phyloP scores from a whole-genome alignment of 2,329 filamentous ascomycete species.

The Rugonectria rugulosa region DNA sequence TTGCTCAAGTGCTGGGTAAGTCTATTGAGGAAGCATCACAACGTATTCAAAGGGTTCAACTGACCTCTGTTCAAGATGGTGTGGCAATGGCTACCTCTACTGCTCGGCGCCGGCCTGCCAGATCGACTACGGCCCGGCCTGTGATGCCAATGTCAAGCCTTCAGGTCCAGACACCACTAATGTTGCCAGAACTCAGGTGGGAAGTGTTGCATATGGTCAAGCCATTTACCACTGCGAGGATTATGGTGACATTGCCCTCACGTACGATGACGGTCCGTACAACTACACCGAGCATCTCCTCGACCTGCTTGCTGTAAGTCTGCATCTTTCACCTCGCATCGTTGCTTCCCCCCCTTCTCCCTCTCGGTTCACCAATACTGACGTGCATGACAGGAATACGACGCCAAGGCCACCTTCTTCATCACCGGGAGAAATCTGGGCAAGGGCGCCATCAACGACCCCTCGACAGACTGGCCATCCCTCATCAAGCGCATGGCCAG shows the following conservation, averaged over 20 bases:
- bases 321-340: not conserved
- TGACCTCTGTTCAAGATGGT: slow-evolving; percentile 53
- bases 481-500: slow-evolving; percentile 54
- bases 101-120: slow-evolving; percentile 69
- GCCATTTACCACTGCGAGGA: slow-evolving; percentile 52
- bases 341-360: no score
- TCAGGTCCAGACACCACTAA: slow-evolving; percentile 61
- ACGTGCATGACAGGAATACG: slow-evolving; percentile 36
- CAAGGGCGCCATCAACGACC: slow-evolving; percentile 53
- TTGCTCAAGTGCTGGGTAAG: slow-evolving; percentile 53
- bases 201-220: slow-evolving; percentile 63
- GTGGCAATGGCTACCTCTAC: slow-evolving; percentile 61
- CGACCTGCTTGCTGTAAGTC: slow-evolving; percentile 42
- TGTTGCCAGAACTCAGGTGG: slow-evolving; percentile 60
- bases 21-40: not conserved
- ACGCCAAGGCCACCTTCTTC: slow-evolving; percentile 50
- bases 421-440: slow-evolving; percentile 47
- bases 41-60: not conserved
- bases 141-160: slow-evolving; percentile 64
- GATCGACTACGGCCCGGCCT: slow-evolving; percentile 66
- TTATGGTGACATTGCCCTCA: slow-evolving; percentile 51
- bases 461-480: slow-evolving; percentile 43
- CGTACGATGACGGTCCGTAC: slow-evolving; percentile 56
- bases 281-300: slow-evolving; percentile 52
- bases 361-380: not conserved